Evolutionary conservation across 768 basidiomycete genomes (phyloP), one percentile per base, ranked within the genome.

Genomic region (Phanerochaete sordida): DNA sequence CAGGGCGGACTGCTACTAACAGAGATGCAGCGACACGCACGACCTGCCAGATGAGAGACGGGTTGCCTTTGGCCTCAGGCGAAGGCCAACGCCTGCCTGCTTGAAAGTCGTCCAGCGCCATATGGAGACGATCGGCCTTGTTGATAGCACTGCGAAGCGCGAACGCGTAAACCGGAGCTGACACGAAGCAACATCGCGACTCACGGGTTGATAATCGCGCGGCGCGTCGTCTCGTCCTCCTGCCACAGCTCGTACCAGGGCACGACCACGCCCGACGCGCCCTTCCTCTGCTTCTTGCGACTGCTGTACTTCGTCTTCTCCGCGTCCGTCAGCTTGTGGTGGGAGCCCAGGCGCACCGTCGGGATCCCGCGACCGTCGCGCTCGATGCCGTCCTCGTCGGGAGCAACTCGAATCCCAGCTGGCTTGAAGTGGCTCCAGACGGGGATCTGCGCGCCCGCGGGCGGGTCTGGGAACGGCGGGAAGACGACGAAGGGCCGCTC

Each of bases 231-330:
- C 68, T 91, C 88, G 2, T 74, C 76, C 44, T 86, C 82, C 52
- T 81, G 81, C 90, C 90, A 92, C n/a, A 82, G 74, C 60, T 89
- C 83, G 75, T 80, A 88, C 89, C 89, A 92, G 43, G 75, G 74
- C 19, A 66, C 56, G 56, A 69, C 66, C n/a, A 65, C 65, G 4
- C 44, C 45, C 11, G 50, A 64, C n/a, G n/a, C n/a, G n/a, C n/a
- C n/a, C 57, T 67, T 56, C 3, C 65, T 63, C 35, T 70, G 71
- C 53, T 72, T 75, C 59, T 69, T 75, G 39, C 19, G 7, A 69
- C 80, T 84, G 66, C 76, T 77, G 68, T 75, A 83, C 70, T 82
- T 77, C 58, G 77, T 79, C 28, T 80, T 76, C 60, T 80, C 80
- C 49, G 82, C 84, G 72, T 85, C 86, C 60, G 82, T 81, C 57